Evolutionary conservation across 768 basidiomycete genomes (phyloP).

Genomic region (Lactarius indigo): DNA sequence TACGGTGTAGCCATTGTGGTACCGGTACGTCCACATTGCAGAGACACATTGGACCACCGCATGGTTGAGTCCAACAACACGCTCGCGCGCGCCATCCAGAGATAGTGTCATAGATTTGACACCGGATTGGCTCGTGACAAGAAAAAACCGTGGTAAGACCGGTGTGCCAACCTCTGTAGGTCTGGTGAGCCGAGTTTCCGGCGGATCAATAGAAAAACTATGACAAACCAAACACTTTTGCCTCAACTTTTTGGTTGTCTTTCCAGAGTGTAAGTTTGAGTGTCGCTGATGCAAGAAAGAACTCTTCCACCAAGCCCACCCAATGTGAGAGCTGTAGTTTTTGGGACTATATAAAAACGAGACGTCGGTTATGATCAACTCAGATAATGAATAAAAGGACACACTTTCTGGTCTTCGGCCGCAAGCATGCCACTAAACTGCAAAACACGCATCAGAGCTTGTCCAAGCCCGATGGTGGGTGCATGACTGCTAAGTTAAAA

Average conservation of each 20-base stretch:
- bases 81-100: slow-evolving; percentile 73
- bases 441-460: slow-evolving; percentile 60
- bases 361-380: neutral
- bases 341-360: slow-evolving; percentile 30
- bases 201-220: neutral
- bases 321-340: slow-evolving; percentile 68
- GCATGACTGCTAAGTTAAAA: neutral
- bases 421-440: slow-evolving; percentile 69
- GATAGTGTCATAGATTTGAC: slow-evolving; percentile 81
- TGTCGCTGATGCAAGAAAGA: slow-evolving; percentile 64
- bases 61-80: slow-evolving; percentile 44
- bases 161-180: slow-evolving; percentile 70
- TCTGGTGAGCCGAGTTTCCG: neutral
- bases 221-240: slow-evolving; percentile 76
- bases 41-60: slow-evolving; percentile 64
- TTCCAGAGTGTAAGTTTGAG: slow-evolving; percentile 88
- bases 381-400: slow-evolving; percentile 27
- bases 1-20: slow-evolving; percentile 74
- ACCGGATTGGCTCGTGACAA: slow-evolving; percentile 80
- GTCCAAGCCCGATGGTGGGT: slow-evolving; percentile 47
- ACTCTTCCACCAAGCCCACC: slow-evolving; percentile 60
- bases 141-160: slow-evolving; percentile 79
- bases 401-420: slow-evolving; percentile 46
- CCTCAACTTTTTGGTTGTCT: slow-evolving; percentile 73
- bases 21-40: slow-evolving; percentile 81